phyloP scores from a whole-genome alignment of 106 monocot genomes.

The Phalaenopsis aphrodite region DNA sequence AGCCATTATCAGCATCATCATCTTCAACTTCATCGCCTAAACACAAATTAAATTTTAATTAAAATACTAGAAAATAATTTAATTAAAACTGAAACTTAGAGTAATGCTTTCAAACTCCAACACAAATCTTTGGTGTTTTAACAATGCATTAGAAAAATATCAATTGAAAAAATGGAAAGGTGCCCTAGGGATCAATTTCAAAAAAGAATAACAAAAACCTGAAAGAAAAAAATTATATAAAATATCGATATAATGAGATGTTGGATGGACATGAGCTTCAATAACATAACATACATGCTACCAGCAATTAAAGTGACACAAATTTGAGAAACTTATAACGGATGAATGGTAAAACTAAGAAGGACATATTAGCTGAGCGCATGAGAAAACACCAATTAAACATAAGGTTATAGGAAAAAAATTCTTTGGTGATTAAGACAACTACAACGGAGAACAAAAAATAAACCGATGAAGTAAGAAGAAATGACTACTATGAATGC shows the following conservation, averaged over 20 bases:
- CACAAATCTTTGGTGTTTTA: not conserved
- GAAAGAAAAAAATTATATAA: not conserved
- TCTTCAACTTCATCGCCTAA: slow-evolving; percentile 77
- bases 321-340: not conserved
- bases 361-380: not conserved
- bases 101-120: not conserved
- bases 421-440: not conserved
- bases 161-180: not conserved
- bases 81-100: not conserved
- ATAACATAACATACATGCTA: not conserved
- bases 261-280: not conserved
- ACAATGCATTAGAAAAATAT: not conserved
- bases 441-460: not conserved
- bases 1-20: slow-evolving; percentile 48
- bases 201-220: not conserved
- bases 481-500: not conserved
- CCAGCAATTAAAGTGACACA: not conserved
- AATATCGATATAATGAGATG: not conserved
- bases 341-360: not conserved
- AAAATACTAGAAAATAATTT: not conserved
- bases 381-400: not conserved
- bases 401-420: not conserved
- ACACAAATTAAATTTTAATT: not conserved
- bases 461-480: not conserved
- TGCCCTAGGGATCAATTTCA: not conserved